These are phyloP conservation scores for Rhynchospora breviuscula DNA, from an alignment of 176 grass and related monocot genomes.

Conservation along the genomic window DNA sequence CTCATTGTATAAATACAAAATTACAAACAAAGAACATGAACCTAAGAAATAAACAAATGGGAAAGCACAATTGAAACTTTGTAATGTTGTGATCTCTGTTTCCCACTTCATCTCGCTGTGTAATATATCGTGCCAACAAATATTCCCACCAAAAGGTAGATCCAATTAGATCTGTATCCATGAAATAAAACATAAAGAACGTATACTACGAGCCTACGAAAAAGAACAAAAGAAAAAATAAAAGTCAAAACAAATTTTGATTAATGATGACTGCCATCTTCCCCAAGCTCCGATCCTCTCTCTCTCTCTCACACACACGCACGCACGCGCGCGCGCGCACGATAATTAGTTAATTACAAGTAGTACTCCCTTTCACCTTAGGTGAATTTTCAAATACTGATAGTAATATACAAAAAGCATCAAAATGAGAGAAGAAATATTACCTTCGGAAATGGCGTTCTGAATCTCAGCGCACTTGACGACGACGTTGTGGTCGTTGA, in stretches of 20 bases:
- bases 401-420: not conserved
- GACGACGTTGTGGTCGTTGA: conserved; percentile 34
- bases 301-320: not conserved
- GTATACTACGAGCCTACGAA: not conserved
- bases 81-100: not conserved
- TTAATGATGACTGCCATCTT: not conserved
- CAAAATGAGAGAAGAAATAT: not conserved
- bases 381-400: not conserved
- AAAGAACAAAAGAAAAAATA: not conserved
- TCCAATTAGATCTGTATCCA: not conserved
- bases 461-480: conserved; percentile 44
- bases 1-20: not conserved
- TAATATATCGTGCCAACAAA: not conserved
- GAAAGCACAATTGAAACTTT: not conserved
- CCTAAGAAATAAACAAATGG: not conserved
- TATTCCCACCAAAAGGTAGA: not conserved
- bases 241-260: not conserved
- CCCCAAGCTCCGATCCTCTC: not conserved
- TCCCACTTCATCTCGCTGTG: not conserved
- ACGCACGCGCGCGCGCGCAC: not conserved
- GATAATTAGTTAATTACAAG: not conserved
- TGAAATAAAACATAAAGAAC: not conserved
- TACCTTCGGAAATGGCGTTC: conserved; percentile 46
- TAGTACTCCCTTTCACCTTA: not conserved
- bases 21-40: not conserved